Percentiles rank a stretch among this genome's conserved stretches.
Evolutionary conservation across 345 rosid genomes (phyloP).

Genomic region (Citrus reticulata): DNA sequence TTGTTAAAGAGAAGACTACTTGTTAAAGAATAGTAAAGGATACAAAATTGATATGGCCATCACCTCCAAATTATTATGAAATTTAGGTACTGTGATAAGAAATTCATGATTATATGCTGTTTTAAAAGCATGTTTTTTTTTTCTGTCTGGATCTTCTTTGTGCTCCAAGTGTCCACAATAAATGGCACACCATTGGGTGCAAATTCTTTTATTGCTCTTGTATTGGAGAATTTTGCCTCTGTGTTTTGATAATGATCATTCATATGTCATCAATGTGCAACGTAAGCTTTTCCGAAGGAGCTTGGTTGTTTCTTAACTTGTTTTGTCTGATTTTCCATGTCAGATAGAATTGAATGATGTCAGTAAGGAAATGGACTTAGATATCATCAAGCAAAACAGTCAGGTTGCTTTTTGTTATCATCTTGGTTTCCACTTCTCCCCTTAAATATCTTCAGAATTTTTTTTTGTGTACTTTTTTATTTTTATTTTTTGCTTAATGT

Average conservation of each 20-base stretch:
- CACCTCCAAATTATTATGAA: background rate
- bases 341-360: conserved; percentile 98
- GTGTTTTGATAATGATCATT: background rate
- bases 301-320: background rate
- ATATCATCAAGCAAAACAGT: conserved; percentile 92
- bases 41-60: background rate
- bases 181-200: background rate
- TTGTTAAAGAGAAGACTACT: background rate
- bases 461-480: background rate
- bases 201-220: background rate
- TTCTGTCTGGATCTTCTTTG: background rate
- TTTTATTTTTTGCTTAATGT: background rate
- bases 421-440: conserved; percentile 2
- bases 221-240: background rate
- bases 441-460: background rate
- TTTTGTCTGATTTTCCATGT: conserved; percentile 13
- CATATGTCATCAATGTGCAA: background rate
- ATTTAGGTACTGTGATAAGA: background rate
- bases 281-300: background rate
- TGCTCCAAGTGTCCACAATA: background rate
- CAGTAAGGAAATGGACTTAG: conserved; percentile 99
- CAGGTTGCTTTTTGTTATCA: conserved; percentile 51
- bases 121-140: background rate
- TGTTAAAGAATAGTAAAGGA: background rate
- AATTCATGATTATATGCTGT: background rate